These are phyloP conservation scores for Zasmidium angulare DNA, from an alignment of 2,329 filamentous ascomycete genomes.

Conservation along the genomic window DNA sequence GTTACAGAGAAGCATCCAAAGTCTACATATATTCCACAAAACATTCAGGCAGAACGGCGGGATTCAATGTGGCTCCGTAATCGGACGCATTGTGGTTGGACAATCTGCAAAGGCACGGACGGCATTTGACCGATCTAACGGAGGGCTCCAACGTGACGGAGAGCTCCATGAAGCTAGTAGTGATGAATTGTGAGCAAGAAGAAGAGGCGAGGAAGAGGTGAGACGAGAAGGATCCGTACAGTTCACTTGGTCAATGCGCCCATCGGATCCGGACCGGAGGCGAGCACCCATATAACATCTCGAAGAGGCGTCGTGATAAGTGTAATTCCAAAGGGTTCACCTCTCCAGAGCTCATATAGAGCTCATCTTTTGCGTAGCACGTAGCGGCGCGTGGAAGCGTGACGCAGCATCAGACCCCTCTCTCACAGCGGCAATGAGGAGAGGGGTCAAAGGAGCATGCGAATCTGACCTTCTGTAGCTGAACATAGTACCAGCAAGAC, in stretches of 20 bases:
- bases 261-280: too few relatives aligned
- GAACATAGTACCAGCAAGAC: not conserved
- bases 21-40: not conserved
- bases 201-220: too few relatives aligned
- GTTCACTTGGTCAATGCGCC: too few relatives aligned
- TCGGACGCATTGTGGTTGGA: not conserved
- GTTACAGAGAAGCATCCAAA: not conserved
- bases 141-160: not conserved
- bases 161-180: not conserved
- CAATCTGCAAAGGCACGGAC: not conserved
- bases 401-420: not conserved
- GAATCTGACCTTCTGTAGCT: not conserved
- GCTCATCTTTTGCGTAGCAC: not conserved
- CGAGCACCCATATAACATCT: too few relatives aligned
- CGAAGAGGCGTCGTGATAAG: too few relatives aligned
- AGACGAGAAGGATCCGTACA: too few relatives aligned
- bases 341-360: too few relatives aligned
- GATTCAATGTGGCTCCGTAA: not conserved
- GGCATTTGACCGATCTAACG: not conserved
- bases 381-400: not conserved
- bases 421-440: not conserved
- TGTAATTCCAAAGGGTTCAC: too few relatives aligned
- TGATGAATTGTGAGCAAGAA: not conserved
- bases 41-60: not conserved
- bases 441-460: not conserved